A percentile compares a stretch with the other conserved stretches of the same genome.
phyloP scores from a whole-genome alignment of 2,329 filamentous ascomycete genomes.

The Hirsutella rhossiliensis region DNA sequence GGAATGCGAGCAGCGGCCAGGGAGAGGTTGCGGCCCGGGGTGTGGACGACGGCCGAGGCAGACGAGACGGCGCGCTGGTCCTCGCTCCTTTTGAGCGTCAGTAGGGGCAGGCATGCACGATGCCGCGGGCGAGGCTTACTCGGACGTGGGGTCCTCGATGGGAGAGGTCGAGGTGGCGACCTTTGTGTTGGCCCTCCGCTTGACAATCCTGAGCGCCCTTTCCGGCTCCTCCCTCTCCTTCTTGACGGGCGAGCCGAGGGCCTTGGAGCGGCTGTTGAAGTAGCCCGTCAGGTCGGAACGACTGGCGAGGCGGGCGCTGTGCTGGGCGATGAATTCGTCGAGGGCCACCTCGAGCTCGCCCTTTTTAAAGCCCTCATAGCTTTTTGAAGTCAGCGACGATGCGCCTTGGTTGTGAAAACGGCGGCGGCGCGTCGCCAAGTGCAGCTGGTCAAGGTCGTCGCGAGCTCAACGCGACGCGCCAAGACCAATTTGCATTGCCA shows the following conservation, averaged over 20 bases:
- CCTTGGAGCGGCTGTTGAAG: slow-evolving; percentile 56
- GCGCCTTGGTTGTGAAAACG: too few relatives aligned
- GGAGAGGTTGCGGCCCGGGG: slow-evolving; percentile 38
- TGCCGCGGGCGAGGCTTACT: neutral
- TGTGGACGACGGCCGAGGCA: slow-evolving; percentile 31
- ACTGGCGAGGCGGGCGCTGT: slow-evolving; percentile 51
- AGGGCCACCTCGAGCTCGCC: slow-evolving; percentile 65
- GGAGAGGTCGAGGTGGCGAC: neutral
- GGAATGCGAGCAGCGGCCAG: slow-evolving; percentile 48
- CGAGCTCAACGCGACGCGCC: too few relatives aligned
- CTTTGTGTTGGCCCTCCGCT: slow-evolving; percentile 25
- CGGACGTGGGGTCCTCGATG: neutral
- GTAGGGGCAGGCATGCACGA: neutral
- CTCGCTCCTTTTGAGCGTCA: slow-evolving; percentile 12
- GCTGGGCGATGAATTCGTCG: slow-evolving; percentile 59
- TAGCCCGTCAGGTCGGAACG: slow-evolving; percentile 59
- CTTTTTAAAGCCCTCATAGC: slow-evolving; percentile 63
- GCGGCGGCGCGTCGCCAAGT: too few relatives aligned
- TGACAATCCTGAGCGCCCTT: slow-evolving; percentile 30
- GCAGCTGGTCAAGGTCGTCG: too few relatives aligned
- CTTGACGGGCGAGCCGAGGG: slow-evolving; percentile 50
- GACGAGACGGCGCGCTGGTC: slow-evolving; percentile 25
- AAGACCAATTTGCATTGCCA: too few relatives aligned
- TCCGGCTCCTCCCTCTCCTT: slow-evolving; percentile 30
- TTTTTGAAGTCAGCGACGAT: slow-evolving; percentile 18